Evolutionary conservation across 179 eudicot genomes (phyloP), one percentile per base, ranked within the genome.

Genomic region (Beta lomatogona): DNA sequence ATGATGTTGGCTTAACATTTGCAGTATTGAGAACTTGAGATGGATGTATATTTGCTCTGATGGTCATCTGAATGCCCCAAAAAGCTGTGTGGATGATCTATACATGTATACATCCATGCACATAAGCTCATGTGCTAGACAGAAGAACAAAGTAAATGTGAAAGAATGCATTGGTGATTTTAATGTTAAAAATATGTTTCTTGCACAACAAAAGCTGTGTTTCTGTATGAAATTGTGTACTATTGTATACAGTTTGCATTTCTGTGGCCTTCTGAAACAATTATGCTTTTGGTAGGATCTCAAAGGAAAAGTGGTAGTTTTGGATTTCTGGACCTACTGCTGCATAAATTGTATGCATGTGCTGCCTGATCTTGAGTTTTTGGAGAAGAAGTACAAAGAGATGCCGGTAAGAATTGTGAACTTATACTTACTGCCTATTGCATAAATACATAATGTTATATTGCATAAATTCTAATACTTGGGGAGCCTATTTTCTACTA

Each of bases 301-400:
- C 85, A 93, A 89, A 87, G 99, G 99, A 71, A 96, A 96, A 84
- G 97, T 96, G 77, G 97, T 92, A 83, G 88, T 96, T 78, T 88
- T 96, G 83, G 99, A 96, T 83, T 96, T 96, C 87, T 96, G 99
- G 99, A 96, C 99, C 79, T 96, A 96, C 83, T 96, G 99, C 78
- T 96, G 99, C 82, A 94, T 96, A 80, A 96, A 96, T 82, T 96
- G 99, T 77, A 94, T 96, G 96, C 99, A 96, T 89, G 98, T 96
- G 84, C 84, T 96, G 76, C 99, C 99, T 15, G 99, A 96, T 87
- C 93, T 96, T 36, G 97, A 93, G 83, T 96, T 86, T 82, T 82
- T 96, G 88, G 99, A 96, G 96, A 91, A 89, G 74, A 96, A 96
- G 83, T 96, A 94, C 85, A 93, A 93, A 86, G 95, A 93, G 82